Evolutionary conservation across 2,329 filamentous ascomycete species (phyloP), one percentile per base, ranked within the genome.

Genomic region (Stromatinia cepivora): DNA sequence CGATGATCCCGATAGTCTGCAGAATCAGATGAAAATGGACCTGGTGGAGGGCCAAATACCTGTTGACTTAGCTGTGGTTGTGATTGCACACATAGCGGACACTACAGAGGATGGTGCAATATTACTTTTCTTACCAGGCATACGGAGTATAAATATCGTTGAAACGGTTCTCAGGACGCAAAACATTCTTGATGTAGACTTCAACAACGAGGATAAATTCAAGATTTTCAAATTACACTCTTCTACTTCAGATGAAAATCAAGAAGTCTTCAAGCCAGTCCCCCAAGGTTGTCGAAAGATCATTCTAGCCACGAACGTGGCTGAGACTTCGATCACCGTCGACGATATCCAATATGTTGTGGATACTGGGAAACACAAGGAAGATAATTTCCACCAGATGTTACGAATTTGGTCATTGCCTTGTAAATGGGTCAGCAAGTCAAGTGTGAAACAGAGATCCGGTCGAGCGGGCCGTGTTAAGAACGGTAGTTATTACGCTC

Each of bases 321-420:
- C 95, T 3, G 95, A 99, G 79, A 98, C 95, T 0, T 98, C 94
- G 4, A 97, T 98, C 78, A 98, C 95, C 0, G 98, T 99, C 70
- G 92, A 97, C 76, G 95, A 98, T 77, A 91, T 98, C 62, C 90
- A 97, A 4, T 93, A 92, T 6, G 95, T 98, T 63, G 93, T 99
- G 72, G 95, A 98, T 79, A 94, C 91, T 17, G 94, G 95, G 36
- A 90, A 92, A 70, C 93, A 97, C 72, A 97, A 97, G 78, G 93
- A 98, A 80, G 97, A 92, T 0, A 93, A 91, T 77, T 98, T 93
- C 75, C 94, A 97, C 77, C 88, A 92, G 0, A 85, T 89, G 70
- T 94, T 89, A 78, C 95, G 96, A 77, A 96, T 97, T 88, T 90
- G 94, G 61, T 92, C 91, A 75, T 86, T 98, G 2, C 90, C 93